Conservation (phyloP, 768 basidiomycete species). For the Pisolithus tinctorius region DNA sequence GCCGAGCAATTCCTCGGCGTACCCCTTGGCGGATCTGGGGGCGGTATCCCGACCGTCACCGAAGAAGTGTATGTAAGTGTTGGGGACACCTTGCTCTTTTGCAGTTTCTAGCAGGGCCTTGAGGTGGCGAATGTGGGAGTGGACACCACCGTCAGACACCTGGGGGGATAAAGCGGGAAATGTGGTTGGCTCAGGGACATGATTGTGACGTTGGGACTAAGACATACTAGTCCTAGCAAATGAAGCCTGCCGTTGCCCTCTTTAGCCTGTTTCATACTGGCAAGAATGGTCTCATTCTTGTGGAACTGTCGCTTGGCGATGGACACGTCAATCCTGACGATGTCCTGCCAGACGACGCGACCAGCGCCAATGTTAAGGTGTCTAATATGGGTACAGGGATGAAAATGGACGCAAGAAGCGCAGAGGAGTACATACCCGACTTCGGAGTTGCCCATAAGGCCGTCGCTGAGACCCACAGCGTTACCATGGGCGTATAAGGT, state of each 20-base stretch:
- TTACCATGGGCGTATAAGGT: slow-evolving; percentile 79
- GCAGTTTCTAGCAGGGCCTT: slow-evolving; percentile 88
- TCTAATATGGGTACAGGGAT: slow-evolving; percentile 32
- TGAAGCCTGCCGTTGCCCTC: slow-evolving; percentile 79
- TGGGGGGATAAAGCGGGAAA: slow-evolving; percentile 21
- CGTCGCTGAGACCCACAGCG: slow-evolving; percentile 89
- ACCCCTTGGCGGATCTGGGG: slow-evolving; percentile 72
- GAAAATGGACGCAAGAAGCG: background rate
- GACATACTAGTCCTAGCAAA: slow-evolving; percentile 74
- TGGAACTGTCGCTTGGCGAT: slow-evolving; percentile 89
- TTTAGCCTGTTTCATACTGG: slow-evolving; percentile 71
- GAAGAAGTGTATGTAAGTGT: slow-evolving; percentile 90
- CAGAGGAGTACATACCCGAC: slow-evolving; percentile 64
- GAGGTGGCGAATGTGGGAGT: slow-evolving; percentile 88
- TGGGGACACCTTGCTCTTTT: slow-evolving; percentile 75
- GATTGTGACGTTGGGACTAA: slow-evolving; percentile 1
- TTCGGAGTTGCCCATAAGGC: slow-evolving; percentile 97
- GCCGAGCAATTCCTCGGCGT: slow-evolving; percentile 68
- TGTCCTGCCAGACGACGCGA: slow-evolving; percentile 95
- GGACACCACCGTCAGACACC: slow-evolving; percentile 96
- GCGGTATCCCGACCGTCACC: slow-evolving; percentile 95
- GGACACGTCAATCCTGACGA: slow-evolving; percentile 87
- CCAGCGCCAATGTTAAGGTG: slow-evolving; percentile 95
- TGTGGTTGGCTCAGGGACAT: background rate
- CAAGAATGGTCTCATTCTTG: slow-evolving; percentile 66